Conservation (phyloP, 192 early-diverging fungal species). For the Backusella liffmaniae region DNA sequence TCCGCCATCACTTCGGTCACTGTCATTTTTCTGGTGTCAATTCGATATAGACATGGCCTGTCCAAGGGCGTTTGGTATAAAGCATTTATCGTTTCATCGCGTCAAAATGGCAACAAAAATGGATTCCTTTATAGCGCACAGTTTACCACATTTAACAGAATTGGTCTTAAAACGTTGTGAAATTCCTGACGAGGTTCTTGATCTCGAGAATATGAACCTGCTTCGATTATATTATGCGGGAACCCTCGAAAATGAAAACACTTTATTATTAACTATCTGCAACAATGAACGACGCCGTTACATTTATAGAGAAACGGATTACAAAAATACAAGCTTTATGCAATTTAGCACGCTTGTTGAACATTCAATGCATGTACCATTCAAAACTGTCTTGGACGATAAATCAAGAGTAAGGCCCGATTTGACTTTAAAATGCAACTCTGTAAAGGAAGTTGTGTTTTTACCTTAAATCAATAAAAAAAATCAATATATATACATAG, state of each 20-base stretch:
- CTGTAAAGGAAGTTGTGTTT: too few relatives aligned
- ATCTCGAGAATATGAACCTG: not conserved
- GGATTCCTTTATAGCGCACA: not conserved
- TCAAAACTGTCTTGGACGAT: not conserved
- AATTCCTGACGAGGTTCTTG: not conserved
- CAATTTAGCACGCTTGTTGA: not conserved
- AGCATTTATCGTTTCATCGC: not conserved
- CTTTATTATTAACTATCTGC: not conserved
- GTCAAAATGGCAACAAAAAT: not conserved
- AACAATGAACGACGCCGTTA: not conserved
- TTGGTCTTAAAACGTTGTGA: not conserved
- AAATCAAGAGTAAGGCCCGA: not conserved
- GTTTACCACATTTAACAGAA: not conserved
- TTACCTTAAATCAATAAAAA: too few relatives aligned
- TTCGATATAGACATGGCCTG: not conserved
- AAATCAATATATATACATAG: too few relatives aligned
- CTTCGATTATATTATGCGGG: not conserved
- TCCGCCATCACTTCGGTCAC: not conserved
- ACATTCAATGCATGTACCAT: not conserved
- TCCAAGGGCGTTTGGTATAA: not conserved
- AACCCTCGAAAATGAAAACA: not conserved
- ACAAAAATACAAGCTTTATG: not conserved
- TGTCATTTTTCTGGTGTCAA: not conserved
- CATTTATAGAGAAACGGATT: not conserved
- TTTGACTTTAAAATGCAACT: not conserved